Conservation (phyloP, 805 yeast genomes). For the Yarrowia sp. region DNA sequence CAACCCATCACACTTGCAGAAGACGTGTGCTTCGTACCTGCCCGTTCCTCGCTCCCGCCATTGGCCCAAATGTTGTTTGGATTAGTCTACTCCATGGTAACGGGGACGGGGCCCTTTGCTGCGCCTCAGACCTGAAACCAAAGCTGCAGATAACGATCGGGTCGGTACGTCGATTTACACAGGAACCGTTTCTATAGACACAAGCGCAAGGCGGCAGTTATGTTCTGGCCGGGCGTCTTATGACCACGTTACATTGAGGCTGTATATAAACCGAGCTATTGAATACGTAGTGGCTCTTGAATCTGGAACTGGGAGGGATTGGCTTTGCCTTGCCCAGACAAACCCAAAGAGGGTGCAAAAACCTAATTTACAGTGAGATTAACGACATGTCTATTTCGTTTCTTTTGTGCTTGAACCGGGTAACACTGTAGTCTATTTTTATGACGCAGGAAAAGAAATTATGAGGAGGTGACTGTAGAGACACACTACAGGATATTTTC, state of each 20-base stretch:
- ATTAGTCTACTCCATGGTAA: background rate
- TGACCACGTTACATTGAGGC: background rate
- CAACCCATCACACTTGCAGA: slow-evolving; percentile 18
- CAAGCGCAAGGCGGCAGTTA: background rate
- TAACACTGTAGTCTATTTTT: slow-evolving; percentile 3
- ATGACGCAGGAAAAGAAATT: slow-evolving; percentile 12
- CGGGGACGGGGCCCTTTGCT: background rate
- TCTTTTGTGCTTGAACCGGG: background rate
- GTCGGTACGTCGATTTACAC: background rate
- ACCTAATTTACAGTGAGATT: background rate
- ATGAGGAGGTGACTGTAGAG: background rate
- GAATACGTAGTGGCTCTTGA: background rate
- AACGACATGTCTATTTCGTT: background rate
- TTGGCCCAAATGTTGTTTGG: slow-evolving; percentile 8
- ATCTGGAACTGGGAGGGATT: background rate
- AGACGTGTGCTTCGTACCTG: slow-evolving; percentile 2
- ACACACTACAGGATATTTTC: background rate
- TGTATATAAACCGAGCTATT: background rate
- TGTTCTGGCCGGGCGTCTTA: background rate
- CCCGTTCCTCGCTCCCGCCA: slow-evolving; percentile 3
- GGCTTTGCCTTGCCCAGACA: background rate
- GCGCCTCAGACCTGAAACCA: slow-evolving; percentile 19
- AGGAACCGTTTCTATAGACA: background rate
- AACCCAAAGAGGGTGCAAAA: background rate
- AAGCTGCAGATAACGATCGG: background rate